A percentile compares a stretch with the other conserved stretches of the same genome.
phyloP scores from a whole-genome alignment of 2,329 filamentous ascomycete species.

The Aureobasidium uvarum region DNA sequence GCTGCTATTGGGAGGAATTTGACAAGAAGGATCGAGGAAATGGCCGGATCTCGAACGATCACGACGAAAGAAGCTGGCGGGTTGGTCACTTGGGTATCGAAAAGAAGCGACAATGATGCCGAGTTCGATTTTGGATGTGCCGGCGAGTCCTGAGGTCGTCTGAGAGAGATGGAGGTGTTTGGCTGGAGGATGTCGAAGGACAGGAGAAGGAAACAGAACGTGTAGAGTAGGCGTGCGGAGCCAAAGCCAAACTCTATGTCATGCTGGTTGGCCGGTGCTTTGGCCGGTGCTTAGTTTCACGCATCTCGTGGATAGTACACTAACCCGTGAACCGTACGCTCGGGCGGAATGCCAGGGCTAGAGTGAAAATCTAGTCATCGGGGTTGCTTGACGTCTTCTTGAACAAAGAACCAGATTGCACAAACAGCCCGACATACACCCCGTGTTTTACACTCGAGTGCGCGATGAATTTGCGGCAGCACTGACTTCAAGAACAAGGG shows the following conservation, averaged over 20 bases:
- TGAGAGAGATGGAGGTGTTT: constrained; percentile 17
- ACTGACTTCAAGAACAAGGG: neutral
- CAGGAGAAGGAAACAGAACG: constrained; percentile 26
- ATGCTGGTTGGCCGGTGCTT: constrained; percentile 22
- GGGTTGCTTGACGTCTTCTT: neutral
- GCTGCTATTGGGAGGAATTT: neutral
- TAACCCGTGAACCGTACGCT: constrained; percentile 19
- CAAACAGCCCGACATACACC: neutral
- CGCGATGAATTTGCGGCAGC: neutral
- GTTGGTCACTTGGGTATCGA: constrained; percentile 4
- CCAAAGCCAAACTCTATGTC: constrained; percentile 26
- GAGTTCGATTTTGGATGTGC: neutral
- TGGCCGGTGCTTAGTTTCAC: constrained; percentile 16
- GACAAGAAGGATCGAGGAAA: constrained; percentile 10
- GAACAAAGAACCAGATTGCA: neutral
- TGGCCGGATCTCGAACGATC: constrained; percentile 22
- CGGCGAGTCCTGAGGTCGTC: neutral
- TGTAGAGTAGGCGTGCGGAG: constrained; percentile 26
- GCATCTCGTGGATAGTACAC: constrained; percentile 24
- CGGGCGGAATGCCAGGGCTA: constrained; percentile 23
- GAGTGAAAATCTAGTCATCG: neutral
- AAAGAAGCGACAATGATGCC: constrained; percentile 3
- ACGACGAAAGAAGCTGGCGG: constrained; percentile 9
- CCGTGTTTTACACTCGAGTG: neutral
- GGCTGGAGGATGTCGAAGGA: constrained; percentile 20